Conservation (phyloP, 352 stramenopile genomes). For the Globisporangium splendens region DNA sequence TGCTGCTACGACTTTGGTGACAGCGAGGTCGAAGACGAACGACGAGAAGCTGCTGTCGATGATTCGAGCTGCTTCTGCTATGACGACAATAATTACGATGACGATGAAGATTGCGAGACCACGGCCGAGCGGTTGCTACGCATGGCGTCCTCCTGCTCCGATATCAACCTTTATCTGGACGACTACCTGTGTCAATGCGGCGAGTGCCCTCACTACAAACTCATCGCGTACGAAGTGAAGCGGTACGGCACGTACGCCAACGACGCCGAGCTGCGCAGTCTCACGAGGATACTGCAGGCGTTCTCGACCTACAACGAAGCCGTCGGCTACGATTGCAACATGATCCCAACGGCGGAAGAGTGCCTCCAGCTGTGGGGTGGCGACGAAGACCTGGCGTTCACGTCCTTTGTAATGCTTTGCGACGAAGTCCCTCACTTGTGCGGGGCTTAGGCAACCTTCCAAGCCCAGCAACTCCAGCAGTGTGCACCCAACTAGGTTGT, state of each 20-base stretch:
- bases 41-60: background rate
- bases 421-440: slow-evolving; percentile 52
- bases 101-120: slow-evolving; percentile 28
- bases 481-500: background rate
- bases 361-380: slow-evolving; percentile 55
- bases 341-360: slow-evolving; percentile 50
- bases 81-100: slow-evolving; percentile 16
- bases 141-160: slow-evolving; percentile 21
- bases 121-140: slow-evolving; percentile 26
- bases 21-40: background rate
- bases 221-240: slow-evolving; percentile 45
- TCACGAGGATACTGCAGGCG: slow-evolving; percentile 53
- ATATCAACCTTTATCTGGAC: slow-evolving; percentile 35
- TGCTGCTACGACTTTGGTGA: slow-evolving; percentile 10
- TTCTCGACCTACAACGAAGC: slow-evolving; percentile 77
- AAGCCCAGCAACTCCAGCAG: background rate
- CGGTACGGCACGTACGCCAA: slow-evolving; percentile 24
- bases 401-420: slow-evolving; percentile 54
- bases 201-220: slow-evolving; percentile 54
- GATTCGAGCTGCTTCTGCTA: slow-evolving; percentile 5
- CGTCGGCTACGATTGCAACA: slow-evolving; percentile 43
- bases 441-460: slow-evolving; percentile 1
- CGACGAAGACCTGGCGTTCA: slow-evolving; percentile 62
- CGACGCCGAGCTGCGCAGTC: slow-evolving; percentile 27
- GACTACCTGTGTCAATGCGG: slow-evolving; percentile 66